These are phyloP conservation scores for Leccinum barrowsii DNA, from an alignment of 768 basidiomycete genomes.

Conservation along the genomic window DNA sequence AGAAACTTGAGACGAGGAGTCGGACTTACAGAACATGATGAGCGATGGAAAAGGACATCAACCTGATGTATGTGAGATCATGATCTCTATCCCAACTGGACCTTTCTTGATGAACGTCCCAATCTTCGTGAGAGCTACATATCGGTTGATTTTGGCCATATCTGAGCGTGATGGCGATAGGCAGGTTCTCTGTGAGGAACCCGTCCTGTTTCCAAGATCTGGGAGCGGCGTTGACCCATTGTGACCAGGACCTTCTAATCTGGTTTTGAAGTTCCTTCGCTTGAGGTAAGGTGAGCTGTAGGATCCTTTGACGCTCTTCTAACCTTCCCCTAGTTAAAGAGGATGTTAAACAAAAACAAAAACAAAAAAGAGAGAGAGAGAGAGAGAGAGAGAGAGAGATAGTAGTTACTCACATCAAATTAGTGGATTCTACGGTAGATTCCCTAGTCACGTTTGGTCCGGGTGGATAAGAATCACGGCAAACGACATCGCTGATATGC, in stretches of 20 bases:
- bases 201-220: not conserved
- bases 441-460: not conserved
- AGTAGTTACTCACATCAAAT: not conserved
- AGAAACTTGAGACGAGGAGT: no score
- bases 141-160: not conserved
- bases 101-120: not conserved
- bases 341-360: not conserved
- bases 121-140: not conserved
- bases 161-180: not conserved
- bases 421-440: not conserved
- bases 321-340: not conserved
- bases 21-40: not conserved
- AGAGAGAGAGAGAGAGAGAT: no score
- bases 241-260: not conserved
- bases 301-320: not conserved
- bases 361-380: not conserved
- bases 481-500: not conserved
- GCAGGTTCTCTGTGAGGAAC: not conserved
- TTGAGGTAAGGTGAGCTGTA: not conserved
- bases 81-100: not conserved
- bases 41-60: not conserved
- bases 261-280: not conserved
- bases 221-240: not conserved
- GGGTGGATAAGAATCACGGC: not conserved
- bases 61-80: not conserved